Base-by-base conservation (phyloP, 768 basidiomycete genomes). In the Exidia glandulosa region DNA sequence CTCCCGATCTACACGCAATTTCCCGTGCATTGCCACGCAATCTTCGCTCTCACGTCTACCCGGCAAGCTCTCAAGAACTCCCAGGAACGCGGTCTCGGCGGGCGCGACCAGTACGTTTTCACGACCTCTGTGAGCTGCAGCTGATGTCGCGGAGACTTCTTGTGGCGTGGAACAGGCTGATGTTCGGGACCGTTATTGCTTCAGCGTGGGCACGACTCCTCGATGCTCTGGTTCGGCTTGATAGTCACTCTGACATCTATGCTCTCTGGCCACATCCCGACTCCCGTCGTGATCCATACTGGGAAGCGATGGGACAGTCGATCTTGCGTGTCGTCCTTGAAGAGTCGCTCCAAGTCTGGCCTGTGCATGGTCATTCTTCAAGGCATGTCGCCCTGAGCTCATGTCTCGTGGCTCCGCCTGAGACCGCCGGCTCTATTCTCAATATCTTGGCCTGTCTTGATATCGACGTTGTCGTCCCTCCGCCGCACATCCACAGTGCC, bases 181-280 rank as follows among this genome's bases (percentile, higher is more conserved):
- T 82, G 0, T 81, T 81, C 59, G 67, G 76, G 7, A 62, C 66
- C 2, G 77, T 76, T 60, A 74, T 81, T n/a, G 79, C 81, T 0
- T 63, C 66, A 16, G 72, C 76, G 2, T 81, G 79, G 79, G 67
- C 67, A 13, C 58, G 56, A 1, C 63, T 80, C 1, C 64, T 81
- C 0, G 66, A 67, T 13, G 61, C 69, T 10, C 3, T 45, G 6
- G 63, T 69, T n/a, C 50, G 68, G 23, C 58, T 58, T 1, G 63
- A 69, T 5, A 45, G 59, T 2, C 63, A 47, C 36, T 12, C 29
- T 2, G 29, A 76, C 23, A 63, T 79, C 19, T 79, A 75, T 62
- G 62, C 63, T 9, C 70, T 71, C 0, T 79, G 79, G 77, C 78
- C 80, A 0, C 71, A 72, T 1, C 60, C 64, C 14, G 72, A 75